Base-by-base conservation (phyloP, 2,329 filamentous ascomycete genomes). In the Phialocephala subalpina region DNA sequence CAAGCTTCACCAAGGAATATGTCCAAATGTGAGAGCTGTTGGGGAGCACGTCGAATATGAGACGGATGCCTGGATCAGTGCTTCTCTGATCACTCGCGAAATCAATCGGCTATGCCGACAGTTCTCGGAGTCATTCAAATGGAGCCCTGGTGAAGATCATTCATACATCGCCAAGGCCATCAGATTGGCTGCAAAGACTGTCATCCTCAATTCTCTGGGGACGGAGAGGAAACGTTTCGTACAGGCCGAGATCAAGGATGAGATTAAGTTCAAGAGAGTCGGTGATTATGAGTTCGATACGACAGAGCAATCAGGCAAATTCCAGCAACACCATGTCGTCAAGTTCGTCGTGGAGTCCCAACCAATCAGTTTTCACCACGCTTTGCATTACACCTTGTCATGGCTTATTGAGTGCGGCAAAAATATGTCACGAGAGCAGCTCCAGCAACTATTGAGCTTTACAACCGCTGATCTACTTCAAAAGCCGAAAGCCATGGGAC, bases 21-120 rank as follows among this genome's bases (percentile, higher is more conserved):
- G 95, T 73, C 96, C 96, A 1, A 99, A 98, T 74, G 85, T 94
- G 55, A 87, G 97, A 68, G 96, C 95, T 2, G 88, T 97, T 25
- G 94, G 94, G 18, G 96, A 98, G 75, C 96, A 99, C 77, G 92
- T 99, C 36, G 97, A 99, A 78, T 99, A 98, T 76, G 96, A 99
- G 79, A 97, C 94, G 1, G 97, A 99, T 79, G 92, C 93, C 22
- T 99, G 96, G 96, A 98, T 99, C 61, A 97, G 93, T 65, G 95
- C 96, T 3, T 97, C 94, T 7, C 85, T 98, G 59, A 92, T 99
- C 65, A 97, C 96, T 58, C 87, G 95, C 59, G 95, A 99, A 77
- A 95, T 99, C 77, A 98, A 98, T 76, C 89, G 93, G 62, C 86
- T 98, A 42, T 97, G 95, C 75, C 87, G 94, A 69, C 92, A 96